A percentile compares a stretch with the other conserved stretches of the same genome.
These are phyloP conservation scores for Plantago major DNA, from an alignment of 257 asterid species.

Conservation along the genomic window DNA sequence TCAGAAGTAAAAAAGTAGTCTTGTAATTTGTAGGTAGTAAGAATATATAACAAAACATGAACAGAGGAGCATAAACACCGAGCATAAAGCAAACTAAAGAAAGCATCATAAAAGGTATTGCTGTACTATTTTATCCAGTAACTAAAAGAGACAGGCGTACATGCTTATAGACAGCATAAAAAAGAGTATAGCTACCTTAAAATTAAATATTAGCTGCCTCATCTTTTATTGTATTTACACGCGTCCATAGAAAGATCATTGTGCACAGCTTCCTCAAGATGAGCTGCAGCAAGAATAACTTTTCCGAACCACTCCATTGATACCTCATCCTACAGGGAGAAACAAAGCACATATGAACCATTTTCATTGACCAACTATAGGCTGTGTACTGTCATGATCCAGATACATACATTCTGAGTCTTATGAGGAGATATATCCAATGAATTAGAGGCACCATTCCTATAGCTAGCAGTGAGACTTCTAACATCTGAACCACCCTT, in stretches of 20 bases:
- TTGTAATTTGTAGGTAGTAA: constrained; percentile 1
- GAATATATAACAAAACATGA: no score
- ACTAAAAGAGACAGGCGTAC: background rate
- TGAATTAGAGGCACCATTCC: constrained; percentile 20
- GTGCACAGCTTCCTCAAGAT: constrained; percentile 75
- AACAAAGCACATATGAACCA: constrained; percentile 1
- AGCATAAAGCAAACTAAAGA: no score
- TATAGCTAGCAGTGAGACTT: constrained; percentile 15
- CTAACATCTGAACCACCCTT: constrained; percentile 10
- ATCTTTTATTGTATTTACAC: constrained; percentile 79
- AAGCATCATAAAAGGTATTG: constrained; percentile 1
- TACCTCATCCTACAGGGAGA: constrained; percentile 31
- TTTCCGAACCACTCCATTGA: constrained; percentile 60
- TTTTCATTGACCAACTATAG: background rate
- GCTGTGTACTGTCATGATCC: constrained; percentile 4
- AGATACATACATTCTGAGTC: constrained; percentile 26
- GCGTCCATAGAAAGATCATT: constrained; percentile 48
- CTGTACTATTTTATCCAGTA: background rate
- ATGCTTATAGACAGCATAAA: constrained; percentile 7
- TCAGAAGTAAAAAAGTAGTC: background rate
- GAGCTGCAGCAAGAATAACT: constrained; percentile 51
- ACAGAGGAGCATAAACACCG: no score
- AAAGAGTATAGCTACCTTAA: constrained; percentile 48
- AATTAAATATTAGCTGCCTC: constrained; percentile 62
- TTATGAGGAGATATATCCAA: constrained; percentile 25